phyloP scores from a whole-genome alignment of 306 rosid genomes.

The Gillenia trifoliata region DNA sequence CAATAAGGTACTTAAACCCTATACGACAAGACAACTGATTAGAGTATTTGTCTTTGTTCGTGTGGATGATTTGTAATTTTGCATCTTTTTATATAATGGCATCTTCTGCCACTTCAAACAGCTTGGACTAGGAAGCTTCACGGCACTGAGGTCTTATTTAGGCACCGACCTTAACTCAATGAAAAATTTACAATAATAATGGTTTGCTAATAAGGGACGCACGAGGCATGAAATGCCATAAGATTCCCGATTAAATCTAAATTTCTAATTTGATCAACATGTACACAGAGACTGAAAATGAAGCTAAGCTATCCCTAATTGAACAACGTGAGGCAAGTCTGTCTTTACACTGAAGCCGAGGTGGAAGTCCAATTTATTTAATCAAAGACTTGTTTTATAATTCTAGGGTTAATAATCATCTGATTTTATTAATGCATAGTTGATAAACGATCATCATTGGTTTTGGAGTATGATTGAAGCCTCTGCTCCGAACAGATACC shows the following conservation, averaged over 20 bases:
- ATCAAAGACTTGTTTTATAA: conserved; percentile 1
- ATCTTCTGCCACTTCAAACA: not conserved
- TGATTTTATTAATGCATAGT: conserved; percentile 8
- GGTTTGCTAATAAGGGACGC: conserved; percentile 31
- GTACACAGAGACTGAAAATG: too few species aligned
- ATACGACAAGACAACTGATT: not conserved
- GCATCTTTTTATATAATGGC: not conserved
- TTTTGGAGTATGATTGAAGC: conserved; percentile 24
- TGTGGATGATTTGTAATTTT: not conserved
- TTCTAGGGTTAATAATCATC: conserved; percentile 10
- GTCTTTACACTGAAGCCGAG: conserved; percentile 67
- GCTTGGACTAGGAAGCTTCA: conserved; percentile 50
- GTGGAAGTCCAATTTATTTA: conserved; percentile 37
- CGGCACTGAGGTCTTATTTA: conserved; percentile 45
- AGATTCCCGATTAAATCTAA: conserved; percentile 33
- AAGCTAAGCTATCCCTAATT: conserved; percentile 27
- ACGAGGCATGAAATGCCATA: conserved; percentile 37
- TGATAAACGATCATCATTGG: conserved; percentile 29
- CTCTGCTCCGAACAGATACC: conserved; percentile 10
- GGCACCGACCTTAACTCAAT: conserved; percentile 46
- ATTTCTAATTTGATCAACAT: conserved; percentile 5
- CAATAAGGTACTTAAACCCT: not conserved
- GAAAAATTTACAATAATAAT: conserved; percentile 13
- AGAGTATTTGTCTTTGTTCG: conserved; percentile 2
- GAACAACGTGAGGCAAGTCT: conserved; percentile 66